Percentiles rank a stretch among this genome's conserved stretches.
phyloP scores from a whole-genome alignment of 192 early-diverging fungal species.

The Chytriomyces sp. region DNA sequence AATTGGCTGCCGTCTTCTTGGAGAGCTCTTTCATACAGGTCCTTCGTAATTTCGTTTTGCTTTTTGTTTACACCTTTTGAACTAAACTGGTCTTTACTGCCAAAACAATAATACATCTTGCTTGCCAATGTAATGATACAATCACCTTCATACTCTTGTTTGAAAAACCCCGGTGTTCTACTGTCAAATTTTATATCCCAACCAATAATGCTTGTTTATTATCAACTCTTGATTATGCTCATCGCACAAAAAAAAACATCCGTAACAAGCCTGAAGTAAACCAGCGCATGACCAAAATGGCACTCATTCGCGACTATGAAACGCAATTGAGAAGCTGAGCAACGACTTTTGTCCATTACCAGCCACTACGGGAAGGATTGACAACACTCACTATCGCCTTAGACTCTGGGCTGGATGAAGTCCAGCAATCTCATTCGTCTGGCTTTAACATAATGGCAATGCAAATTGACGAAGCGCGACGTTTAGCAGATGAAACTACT shows the following conservation, averaged over 20 bases:
- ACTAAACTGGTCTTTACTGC: constrained; percentile 11
- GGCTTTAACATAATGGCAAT: too few relatives aligned
- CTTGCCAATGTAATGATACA: constrained; percentile 9
- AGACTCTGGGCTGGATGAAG: too few relatives aligned
- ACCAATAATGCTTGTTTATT: constrained; percentile 7
- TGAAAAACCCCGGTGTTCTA: constrained; percentile 16
- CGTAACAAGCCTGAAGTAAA: constrained; percentile 60
- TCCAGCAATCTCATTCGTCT: too few relatives aligned
- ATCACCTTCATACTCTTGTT: constrained; percentile 4
- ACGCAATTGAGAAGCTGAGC: too few relatives aligned
- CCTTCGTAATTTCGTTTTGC: constrained; percentile 1
- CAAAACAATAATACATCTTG: constrained; percentile 24
- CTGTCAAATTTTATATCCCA: constrained; percentile 11
- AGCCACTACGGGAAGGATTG: too few relatives aligned
- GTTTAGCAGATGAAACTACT: too few relatives aligned
- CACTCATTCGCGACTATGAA: constrained; percentile 78
- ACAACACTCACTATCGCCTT: too few relatives aligned
- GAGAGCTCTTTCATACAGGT: constrained; percentile 4
- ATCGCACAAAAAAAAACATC: constrained; percentile 59
- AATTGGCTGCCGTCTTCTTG: neutral
- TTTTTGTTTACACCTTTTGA: neutral
- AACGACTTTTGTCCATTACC: too few relatives aligned
- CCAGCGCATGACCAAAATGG: constrained; percentile 75
- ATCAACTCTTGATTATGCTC: constrained; percentile 73
- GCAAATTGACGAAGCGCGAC: too few relatives aligned